phyloP scores from a whole-genome alignment of 768 basidiomycete genomes.

The Trametes punicea region DNA sequence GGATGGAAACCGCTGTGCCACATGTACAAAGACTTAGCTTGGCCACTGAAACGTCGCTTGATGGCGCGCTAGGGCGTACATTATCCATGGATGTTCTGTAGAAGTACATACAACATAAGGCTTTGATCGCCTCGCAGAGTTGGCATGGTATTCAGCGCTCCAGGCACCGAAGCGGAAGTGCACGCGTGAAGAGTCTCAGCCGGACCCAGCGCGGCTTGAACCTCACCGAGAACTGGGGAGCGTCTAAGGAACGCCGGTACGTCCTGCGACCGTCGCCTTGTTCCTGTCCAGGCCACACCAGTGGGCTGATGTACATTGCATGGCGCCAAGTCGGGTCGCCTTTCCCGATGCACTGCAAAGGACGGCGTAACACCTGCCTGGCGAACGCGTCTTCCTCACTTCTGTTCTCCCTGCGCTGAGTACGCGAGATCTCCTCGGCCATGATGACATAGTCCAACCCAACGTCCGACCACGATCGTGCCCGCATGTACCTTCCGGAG shows the following conservation, averaged over 20 bases:
- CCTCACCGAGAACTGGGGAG: neutral
- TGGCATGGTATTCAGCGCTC: no score
- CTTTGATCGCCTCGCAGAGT: no score
- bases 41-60: no score
- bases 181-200: neutral
- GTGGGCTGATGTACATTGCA: constrained; percentile 19
- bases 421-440: neutral
- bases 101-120: no score
- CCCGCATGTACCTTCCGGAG: neutral
- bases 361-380: neutral
- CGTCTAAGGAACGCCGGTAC: neutral
- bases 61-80: no score
- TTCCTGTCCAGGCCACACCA: constrained; percentile 13
- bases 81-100: no score
- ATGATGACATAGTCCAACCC: neutral
- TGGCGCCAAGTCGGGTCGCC: constrained; percentile 19
- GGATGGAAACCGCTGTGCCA: no score
- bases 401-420: neutral
- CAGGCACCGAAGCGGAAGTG: no score
- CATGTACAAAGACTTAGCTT: no score
- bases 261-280: neutral
- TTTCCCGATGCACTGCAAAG: neutral
- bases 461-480: neutral
- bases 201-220: neutral
- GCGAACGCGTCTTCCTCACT: neutral